These are phyloP conservation scores for Aureobasidium sp. DNA, from an alignment of 2,329 filamentous ascomycete genomes.

Conservation along the genomic window DNA sequence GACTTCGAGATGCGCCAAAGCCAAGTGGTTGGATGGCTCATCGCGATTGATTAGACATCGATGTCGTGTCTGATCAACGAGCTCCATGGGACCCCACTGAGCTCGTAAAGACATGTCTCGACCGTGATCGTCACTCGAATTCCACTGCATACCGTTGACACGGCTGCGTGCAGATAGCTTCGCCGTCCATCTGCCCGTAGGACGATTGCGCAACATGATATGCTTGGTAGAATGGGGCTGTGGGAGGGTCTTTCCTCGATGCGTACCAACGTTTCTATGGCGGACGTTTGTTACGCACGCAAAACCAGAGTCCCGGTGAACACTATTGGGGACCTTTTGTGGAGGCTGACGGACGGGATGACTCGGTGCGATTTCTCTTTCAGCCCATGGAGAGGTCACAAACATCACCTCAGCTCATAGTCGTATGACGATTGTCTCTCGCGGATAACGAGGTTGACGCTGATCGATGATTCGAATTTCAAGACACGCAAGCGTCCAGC, in stretches of 20 bases:
- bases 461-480: not conserved
- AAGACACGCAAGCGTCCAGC: not conserved
- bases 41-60: not conserved
- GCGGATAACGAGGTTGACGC: no score
- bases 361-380: not conserved
- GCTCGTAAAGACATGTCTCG: slow-evolving; percentile 1
- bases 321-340: not conserved
- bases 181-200: not conserved
- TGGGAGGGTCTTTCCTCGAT: no score
- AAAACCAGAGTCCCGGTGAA: no score
- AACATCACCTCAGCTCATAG: not conserved
- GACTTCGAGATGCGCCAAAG: no score
- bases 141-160: not conserved
- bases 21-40: no score
- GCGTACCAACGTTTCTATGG: no score
- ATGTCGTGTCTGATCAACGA: not conserved
- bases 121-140: not conserved
- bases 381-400: not conserved
- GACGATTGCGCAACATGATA: no score
- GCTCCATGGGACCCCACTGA: not conserved
- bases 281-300: no score
- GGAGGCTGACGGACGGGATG: not conserved
- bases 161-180: not conserved
- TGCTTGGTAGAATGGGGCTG: no score
- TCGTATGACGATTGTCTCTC: not conserved